Percentiles rank a stretch among this genome's conserved stretches.
Conservation (phyloP, 768 basidiomycete genomes). For the Coprinellus micaceus region DNA sequence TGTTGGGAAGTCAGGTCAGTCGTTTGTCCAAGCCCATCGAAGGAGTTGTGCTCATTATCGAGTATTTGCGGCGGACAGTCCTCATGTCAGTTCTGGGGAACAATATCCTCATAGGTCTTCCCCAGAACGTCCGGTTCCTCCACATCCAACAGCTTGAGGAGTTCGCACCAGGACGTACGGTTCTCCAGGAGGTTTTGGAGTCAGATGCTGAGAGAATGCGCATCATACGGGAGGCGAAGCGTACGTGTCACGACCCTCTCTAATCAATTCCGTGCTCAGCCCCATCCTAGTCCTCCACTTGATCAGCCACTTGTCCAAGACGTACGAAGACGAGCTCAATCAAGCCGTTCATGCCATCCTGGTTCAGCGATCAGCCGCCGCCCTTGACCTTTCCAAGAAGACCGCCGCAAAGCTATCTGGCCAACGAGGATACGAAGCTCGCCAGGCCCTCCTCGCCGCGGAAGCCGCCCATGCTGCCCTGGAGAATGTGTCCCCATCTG, state of each 20-base stretch:
- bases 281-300: constrained; percentile 21
- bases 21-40: not conserved
- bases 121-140: constrained; percentile 30
- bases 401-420: constrained; percentile 52
- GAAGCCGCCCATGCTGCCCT: constrained; percentile 38
- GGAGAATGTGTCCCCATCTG: not conserved
- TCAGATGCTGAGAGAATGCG: constrained; percentile 23
- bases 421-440: constrained; percentile 52
- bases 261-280: not conserved
- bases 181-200: constrained; percentile 26
- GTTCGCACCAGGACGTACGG: constrained; percentile 21
- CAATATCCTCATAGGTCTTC: constrained; percentile 28
- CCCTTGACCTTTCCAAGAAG: constrained; percentile 37
- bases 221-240: constrained; percentile 26
- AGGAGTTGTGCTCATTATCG: not conserved
- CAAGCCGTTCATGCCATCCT: constrained; percentile 23
- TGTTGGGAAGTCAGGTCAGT: constrained; percentile 48
- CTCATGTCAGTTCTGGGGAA: constrained; percentile 29
- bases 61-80: constrained; percentile 13
- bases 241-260: constrained; percentile 10
- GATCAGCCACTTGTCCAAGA: constrained; percentile 14
- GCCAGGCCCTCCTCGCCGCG: constrained; percentile 44
- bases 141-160: constrained; percentile 32
- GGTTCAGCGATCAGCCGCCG: constrained; percentile 15
- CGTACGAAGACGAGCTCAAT: constrained; percentile 19